These are phyloP conservation scores for Trichopus zeylanicus DNA, from an alignment of 116 monocot genomes.

Conservation along the genomic window DNA sequence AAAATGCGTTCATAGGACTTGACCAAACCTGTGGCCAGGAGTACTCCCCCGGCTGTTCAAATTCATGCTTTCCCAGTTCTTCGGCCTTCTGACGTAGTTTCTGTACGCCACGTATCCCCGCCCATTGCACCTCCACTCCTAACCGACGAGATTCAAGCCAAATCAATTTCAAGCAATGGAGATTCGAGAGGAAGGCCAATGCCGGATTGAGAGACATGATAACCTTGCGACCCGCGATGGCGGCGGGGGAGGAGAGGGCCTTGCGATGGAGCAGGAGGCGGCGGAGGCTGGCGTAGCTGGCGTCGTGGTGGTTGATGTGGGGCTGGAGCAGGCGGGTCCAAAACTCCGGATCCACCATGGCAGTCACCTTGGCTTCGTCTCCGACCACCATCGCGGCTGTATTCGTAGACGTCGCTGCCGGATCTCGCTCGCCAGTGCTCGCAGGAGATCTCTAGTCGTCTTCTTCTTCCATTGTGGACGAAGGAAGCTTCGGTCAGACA, in stretches of 20 bases:
- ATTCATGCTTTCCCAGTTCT: slow-evolving; percentile 49
- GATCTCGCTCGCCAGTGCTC: too few relatives aligned
- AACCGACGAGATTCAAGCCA: too few relatives aligned
- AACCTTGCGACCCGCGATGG: slow-evolving; percentile 55
- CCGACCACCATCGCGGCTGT: too few relatives aligned
- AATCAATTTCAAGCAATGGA: neutral
- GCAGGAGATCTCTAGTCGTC: too few relatives aligned
- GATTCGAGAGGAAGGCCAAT: neutral
- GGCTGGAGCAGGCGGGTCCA: slow-evolving; percentile 82
- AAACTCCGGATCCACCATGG: slow-evolving; percentile 42
- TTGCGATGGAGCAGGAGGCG: slow-evolving; percentile 81
- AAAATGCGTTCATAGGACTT: neutral
- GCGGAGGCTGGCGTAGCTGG: slow-evolving; percentile 66
- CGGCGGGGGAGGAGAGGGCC: slow-evolving; percentile 23
- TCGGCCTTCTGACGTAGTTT: slow-evolving; percentile 58
- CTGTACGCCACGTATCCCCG: slow-evolving; percentile 80
- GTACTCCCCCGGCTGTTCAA: slow-evolving; percentile 46
- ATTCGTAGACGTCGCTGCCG: too few relatives aligned
- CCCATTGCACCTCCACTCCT: slow-evolving; percentile 95
- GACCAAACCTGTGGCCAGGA: slow-evolving; percentile 57
- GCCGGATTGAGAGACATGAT: neutral
- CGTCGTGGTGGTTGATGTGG: slow-evolving; percentile 31
- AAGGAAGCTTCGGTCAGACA: too few relatives aligned
- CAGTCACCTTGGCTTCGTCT: neutral
- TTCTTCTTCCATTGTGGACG: too few relatives aligned